These are phyloP conservation scores for Metschnikowia cerradonensis DNA, from an alignment of 805 yeast species.

Conservation along the genomic window DNA sequence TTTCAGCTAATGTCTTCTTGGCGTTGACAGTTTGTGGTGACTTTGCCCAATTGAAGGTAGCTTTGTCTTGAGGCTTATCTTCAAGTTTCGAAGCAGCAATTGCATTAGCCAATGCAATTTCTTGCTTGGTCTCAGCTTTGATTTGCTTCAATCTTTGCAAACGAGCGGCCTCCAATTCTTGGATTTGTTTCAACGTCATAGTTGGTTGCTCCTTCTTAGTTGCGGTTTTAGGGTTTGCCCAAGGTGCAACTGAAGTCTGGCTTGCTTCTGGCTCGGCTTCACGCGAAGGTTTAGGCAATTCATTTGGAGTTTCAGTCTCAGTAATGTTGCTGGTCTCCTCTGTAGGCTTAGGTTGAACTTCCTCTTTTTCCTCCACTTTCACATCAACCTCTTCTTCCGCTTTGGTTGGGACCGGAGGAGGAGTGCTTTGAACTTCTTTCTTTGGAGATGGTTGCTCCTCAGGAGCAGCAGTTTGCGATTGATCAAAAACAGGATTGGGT, in stretches of 20 bases:
- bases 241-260: conserved; percentile 42
- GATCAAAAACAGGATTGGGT: background rate
- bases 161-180: conserved; percentile 45
- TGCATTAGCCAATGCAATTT: conserved; percentile 16
- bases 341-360: background rate
- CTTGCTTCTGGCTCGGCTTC: background rate
- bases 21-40: conserved; percentile 26
- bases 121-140: conserved; percentile 34
- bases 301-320: background rate
- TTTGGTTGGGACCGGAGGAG: background rate
- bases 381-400: background rate
- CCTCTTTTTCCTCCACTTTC: background rate
- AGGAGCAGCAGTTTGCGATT: background rate
- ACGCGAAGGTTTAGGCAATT: background rate
- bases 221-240: conserved; percentile 37
- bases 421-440: background rate
- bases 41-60: conserved; percentile 43
- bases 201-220: conserved; percentile 26
- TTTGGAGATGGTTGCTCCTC: background rate
- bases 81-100: conserved; percentile 22
- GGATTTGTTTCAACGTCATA: conserved; percentile 50
- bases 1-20: conserved; percentile 53
- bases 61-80: conserved; percentile 22
- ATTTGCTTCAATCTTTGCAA: conserved; percentile 35
- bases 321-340: background rate